Base-by-base conservation (phyloP, 164 flowering plant genomes). In the Kingdonia uniflora region DNA sequence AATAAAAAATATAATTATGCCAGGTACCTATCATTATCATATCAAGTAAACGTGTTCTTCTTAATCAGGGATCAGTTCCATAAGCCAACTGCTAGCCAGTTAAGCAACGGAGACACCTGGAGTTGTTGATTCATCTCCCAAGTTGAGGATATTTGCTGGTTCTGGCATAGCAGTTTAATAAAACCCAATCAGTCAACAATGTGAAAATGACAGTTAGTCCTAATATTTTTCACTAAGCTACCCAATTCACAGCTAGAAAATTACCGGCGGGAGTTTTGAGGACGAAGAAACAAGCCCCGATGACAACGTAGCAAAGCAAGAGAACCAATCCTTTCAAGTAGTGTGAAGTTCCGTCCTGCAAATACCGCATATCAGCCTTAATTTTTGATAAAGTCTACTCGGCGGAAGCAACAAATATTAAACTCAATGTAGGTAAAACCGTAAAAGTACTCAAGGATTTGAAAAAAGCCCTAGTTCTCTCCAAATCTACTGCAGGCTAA, bases 251-350 rank as follows among this genome's bases (percentile, higher is more conserved):
- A 16, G 21, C 20, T 16, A 21, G 2, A n/a, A 1, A 55, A 65
- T 71, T 60, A 67, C 74, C 10, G 7, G 25, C 39, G 2, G 84
- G 81, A 45, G 65, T 51, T 62, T 72, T 74, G 53, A 76, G 65
- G 25, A 85, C 72, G 33, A 82, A 80, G 59, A 78, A 85, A 56
- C 86, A 76, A 1, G 84, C 76, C 6, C 70, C 70, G 3, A 85
- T 82, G 6, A 75, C 71, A 16, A 71, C 2, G 57, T 85, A 87
- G 72, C 78, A 69, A 2, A 82, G 77, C 47, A 70, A 62, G 24
- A 87, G 90, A 67, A 77, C 70, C 37, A 78, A 46, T 58, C 96
- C 96, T 64, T 87, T 87, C 79, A 87, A 23, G 71, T 85, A 87
- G 60, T 87, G 86, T 16, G 94, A 87, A 41, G 79, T 80, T 51